These are phyloP conservation scores for Penicillium sp. DNA, from an alignment of 2,329 filamentous ascomycete species.

Conservation along the genomic window DNA sequence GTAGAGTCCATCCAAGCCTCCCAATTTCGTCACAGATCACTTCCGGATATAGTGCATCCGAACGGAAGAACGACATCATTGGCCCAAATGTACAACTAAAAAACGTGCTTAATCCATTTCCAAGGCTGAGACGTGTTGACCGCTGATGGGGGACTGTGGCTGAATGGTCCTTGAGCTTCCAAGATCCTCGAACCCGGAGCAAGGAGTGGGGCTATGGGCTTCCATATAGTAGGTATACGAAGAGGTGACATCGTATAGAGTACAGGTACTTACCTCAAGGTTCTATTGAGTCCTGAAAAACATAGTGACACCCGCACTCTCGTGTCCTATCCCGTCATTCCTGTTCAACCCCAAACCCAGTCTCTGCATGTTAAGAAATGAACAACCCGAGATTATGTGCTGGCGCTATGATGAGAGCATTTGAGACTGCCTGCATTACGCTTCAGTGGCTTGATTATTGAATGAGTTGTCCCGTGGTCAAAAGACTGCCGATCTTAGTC, in stretches of 20 bases:
- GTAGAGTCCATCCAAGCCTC: constrained; percentile 7
- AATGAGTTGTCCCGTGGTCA: not conserved
- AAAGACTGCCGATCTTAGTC: not conserved
- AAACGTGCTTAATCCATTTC: constrained; percentile 12
- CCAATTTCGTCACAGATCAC: constrained; percentile 17
- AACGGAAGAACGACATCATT: constrained; percentile 2
- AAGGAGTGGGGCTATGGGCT: constrained; percentile 15
- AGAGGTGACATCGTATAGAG: not conserved
- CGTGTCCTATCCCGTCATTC: not conserved
- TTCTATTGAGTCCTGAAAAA: not conserved
- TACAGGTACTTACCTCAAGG: not conserved
- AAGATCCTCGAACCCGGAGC: constrained; percentile 1
- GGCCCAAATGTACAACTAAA: not conserved
- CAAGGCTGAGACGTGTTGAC: constrained; percentile 2
- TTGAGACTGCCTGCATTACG: not conserved
- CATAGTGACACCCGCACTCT: not conserved
- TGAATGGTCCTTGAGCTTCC: constrained; percentile 5
- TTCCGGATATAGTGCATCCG: not conserved
- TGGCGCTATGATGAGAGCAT: not conserved
- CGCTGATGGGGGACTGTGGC: constrained; percentile 20
- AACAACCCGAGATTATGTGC: not conserved
- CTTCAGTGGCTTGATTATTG: not conserved
- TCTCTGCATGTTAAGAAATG: not conserved
- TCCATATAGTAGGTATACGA: not conserved
- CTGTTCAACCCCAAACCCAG: not conserved